phyloP scores from a whole-genome alignment of 306 rosid species.

The cucumber (Cucumis sativus) region Cucumber_9930_V3 NC_026656.2:1327501-1328000 shows the following conservation, averaged over 20 bases:
- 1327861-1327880: background rate
- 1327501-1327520: constrained; percentile 7
- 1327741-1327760: background rate
- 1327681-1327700: constrained; percentile 13
- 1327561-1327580: background rate
- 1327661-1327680: constrained; percentile 11
- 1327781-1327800: background rate
- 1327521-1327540: background rate
- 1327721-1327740: background rate
- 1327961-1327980: background rate
- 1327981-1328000: background rate
- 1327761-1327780: background rate
- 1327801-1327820: background rate
- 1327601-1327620: background rate
- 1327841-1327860: background rate
- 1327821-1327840: background rate
- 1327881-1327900: background rate
- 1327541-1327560: constrained; percentile 3
- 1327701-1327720: constrained; percentile 3
- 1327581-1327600: background rate
- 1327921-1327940: background rate
- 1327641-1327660: background rate
- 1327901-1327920: background rate
- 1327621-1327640: background rate
- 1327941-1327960: background rate